These are phyloP conservation scores for Podospora fimiseda DNA, from an alignment of 495 filamentous ascomycete species.

Conservation along the genomic window DNA sequence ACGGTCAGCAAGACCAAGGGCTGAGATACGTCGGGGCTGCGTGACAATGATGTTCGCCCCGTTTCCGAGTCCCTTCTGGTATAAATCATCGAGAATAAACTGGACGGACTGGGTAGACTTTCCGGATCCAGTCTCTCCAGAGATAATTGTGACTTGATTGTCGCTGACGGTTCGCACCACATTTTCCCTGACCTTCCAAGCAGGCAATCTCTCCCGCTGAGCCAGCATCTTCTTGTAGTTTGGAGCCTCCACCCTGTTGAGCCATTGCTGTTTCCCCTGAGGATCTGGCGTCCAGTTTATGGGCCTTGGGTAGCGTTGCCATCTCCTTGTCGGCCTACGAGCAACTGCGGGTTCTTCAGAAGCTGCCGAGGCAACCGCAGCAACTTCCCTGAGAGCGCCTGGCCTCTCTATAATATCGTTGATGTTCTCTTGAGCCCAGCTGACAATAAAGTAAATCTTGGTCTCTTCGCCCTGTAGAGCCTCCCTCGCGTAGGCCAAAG, in stretches of 20 bases:
- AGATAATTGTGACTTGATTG: slow-evolving; percentile 89
- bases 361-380: slow-evolving; percentile 56
- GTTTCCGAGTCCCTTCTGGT: slow-evolving; percentile 63
- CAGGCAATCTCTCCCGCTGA: slow-evolving; percentile 68
- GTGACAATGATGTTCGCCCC: slow-evolving; percentile 92
- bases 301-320: slow-evolving; percentile 47
- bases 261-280: slow-evolving; percentile 42
- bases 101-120: slow-evolving; percentile 97
- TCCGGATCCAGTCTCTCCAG: slow-evolving; percentile 92
- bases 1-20: slow-evolving; percentile 85
- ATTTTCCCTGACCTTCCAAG: slow-evolving; percentile 73
- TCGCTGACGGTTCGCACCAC: slow-evolving; percentile 66
- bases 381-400: slow-evolving; percentile 74
- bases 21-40: slow-evolving; percentile 90
- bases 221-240: slow-evolving; percentile 64
- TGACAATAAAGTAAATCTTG: slow-evolving; percentile 75
- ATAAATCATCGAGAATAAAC: slow-evolving; percentile 90
- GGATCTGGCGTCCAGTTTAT: slow-evolving; percentile 39
- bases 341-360: slow-evolving; percentile 38
- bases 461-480: slow-evolving; percentile 74
- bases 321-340: slow-evolving; percentile 24
- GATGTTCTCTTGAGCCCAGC: slow-evolving; percentile 82
- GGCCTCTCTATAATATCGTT: slow-evolving; percentile 71
- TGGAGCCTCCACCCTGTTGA: slow-evolving; percentile 39
- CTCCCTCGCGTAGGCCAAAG: slow-evolving; percentile 58